Percentiles rank a stretch among this genome's conserved stretches.
Conservation (phyloP, 805 yeast species). For the Candida rishiriensis region DNA sequence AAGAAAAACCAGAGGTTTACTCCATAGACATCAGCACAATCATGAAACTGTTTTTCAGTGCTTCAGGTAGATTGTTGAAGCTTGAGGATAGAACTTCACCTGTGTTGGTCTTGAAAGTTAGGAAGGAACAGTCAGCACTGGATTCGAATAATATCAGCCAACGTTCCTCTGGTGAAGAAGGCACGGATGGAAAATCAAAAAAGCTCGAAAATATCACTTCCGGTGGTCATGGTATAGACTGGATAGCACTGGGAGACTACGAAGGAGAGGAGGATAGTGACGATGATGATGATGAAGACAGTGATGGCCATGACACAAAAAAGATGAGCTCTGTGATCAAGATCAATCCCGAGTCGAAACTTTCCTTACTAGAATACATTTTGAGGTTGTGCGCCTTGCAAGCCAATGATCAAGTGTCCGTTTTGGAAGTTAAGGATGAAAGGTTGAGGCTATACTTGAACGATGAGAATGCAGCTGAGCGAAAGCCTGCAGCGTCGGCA, state of each 20-base stretch:
- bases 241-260: slow-evolving; percentile 50
- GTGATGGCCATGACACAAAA: slow-evolving; percentile 18
- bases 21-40: slow-evolving; percentile 38
- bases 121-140: slow-evolving; percentile 47
- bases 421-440: slow-evolving; percentile 61
- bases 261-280: slow-evolving; percentile 25
- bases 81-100: slow-evolving; percentile 61
- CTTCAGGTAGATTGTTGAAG: slow-evolving; percentile 61
- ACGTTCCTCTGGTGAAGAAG: slow-evolving; percentile 7
- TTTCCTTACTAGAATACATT: slow-evolving; percentile 61
- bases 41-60: slow-evolving; percentile 57
- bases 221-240: slow-evolving; percentile 27
- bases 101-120: slow-evolving; percentile 57
- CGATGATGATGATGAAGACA: slow-evolving; percentile 17
- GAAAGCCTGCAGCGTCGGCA: not conserved
- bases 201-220: not conserved
- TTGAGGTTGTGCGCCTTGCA: slow-evolving; percentile 58
- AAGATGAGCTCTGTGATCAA: slow-evolving; percentile 9
- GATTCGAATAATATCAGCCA: slow-evolving; percentile 45
- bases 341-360: slow-evolving; percentile 13
- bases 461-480: slow-evolving; percentile 41
- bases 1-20: slow-evolving; percentile 34
- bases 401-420: slow-evolving; percentile 49
- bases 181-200: slow-evolving; percentile 6
- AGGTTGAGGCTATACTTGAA: slow-evolving; percentile 54